Percentiles rank a stretch among this genome's conserved stretches.
phyloP scores from a whole-genome alignment of 2,329 filamentous ascomycete species.

The Alternaria triticimaculans region DNA sequence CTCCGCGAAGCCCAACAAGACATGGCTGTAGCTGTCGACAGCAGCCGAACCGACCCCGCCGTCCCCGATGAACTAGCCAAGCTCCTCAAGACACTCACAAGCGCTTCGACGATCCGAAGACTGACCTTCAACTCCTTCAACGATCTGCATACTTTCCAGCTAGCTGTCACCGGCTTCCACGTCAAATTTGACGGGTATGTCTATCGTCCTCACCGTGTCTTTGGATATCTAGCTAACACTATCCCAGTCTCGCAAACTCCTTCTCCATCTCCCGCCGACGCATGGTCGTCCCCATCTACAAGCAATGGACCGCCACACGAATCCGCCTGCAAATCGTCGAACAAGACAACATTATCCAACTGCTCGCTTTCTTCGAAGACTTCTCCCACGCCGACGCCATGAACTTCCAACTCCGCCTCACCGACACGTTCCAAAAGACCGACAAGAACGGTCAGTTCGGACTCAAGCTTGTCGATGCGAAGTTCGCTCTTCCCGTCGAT shows the following conservation, averaged over 20 bases:
- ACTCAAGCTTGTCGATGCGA: slow-evolving; percentile 84
- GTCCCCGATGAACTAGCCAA: slow-evolving; percentile 68
- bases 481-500: slow-evolving; percentile 78
- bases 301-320: slow-evolving; percentile 87
- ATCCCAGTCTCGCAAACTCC: slow-evolving; percentile 63
- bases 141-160: slow-evolving; percentile 79
- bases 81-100: slow-evolving; percentile 65
- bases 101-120: slow-evolving; percentile 71
- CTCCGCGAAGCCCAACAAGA: slow-evolving; percentile 76
- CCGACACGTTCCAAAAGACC: slow-evolving; percentile 76
- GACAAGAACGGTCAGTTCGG: slow-evolving; percentile 66
- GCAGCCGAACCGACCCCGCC: slow-evolving; percentile 41
- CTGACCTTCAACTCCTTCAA: slow-evolving; percentile 57
- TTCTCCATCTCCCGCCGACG: slow-evolving; percentile 84
- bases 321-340: slow-evolving; percentile 82
- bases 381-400: slow-evolving; percentile 87
- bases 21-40: slow-evolving; percentile 73
- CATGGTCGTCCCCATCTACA: slow-evolving; percentile 92
- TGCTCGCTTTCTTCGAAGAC: slow-evolving; percentile 86
- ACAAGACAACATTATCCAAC: slow-evolving; percentile 75
- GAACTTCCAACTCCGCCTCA: slow-evolving; percentile 85
- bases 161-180: slow-evolving; percentile 78
- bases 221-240: slow-evolving; percentile 24
- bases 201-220: background rate
- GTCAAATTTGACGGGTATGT: slow-evolving; percentile 59